A percentile compares a stretch with the other conserved stretches of the same genome.
Evolutionary conservation across 306 rosid genomes (phyloP).

Genomic region (Carpinus viminea): DNA sequence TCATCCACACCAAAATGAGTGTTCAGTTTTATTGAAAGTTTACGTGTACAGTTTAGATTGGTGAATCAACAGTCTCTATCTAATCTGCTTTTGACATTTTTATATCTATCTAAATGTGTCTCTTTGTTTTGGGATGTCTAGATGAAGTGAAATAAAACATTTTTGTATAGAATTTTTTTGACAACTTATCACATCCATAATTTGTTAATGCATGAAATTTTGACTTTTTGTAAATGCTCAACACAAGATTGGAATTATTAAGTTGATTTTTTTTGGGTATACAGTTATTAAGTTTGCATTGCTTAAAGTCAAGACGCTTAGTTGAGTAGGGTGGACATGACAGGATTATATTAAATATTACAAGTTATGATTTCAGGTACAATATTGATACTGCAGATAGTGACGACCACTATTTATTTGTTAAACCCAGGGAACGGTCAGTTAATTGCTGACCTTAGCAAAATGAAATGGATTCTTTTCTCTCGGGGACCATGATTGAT

Average conservation of each 20-base stretch:
- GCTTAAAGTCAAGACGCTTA: background rate
- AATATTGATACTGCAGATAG: background rate
- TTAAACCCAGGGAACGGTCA: no score
- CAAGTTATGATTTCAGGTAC: background rate
- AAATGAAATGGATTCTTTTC: no score
- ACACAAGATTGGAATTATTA: background rate
- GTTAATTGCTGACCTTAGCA: no score
- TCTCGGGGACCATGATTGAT: no score
- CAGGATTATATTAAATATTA: background rate
- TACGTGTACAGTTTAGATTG: constrained; percentile 6
- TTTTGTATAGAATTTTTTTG: background rate
- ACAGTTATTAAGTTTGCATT: background rate
- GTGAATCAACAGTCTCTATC: no score
- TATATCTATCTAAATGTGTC: constrained; percentile 4
- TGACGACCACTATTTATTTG: no score
- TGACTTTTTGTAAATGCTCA: background rate
- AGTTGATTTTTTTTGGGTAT: background rate
- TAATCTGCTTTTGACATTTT: background rate
- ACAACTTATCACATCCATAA: background rate
- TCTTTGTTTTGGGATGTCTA: background rate
- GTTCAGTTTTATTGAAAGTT: background rate
- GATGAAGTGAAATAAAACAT: background rate
- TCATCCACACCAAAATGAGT: constrained; percentile 33
- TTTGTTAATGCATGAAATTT: background rate
- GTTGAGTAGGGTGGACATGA: background rate